Evolutionary conservation across 176 grass and related monocot species (phyloP).

Genomic region (Cocos nucifera): DNA sequence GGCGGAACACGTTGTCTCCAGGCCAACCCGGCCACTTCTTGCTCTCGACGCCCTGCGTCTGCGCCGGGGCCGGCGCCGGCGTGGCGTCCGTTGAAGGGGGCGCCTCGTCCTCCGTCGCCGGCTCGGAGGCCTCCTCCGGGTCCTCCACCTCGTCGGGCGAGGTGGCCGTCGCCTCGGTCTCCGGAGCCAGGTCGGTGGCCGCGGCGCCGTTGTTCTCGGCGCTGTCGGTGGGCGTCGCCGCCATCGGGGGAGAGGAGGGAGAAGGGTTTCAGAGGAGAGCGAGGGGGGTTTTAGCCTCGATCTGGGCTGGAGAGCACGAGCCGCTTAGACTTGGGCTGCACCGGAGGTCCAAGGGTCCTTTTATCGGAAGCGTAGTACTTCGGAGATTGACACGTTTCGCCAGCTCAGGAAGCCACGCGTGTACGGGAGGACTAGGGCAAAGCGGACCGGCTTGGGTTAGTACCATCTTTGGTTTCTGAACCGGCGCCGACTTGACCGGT

Average conservation of each 20-base stretch:
- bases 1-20: constrained; percentile 67
- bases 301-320: too few relatives aligned
- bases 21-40: constrained; percentile 97
- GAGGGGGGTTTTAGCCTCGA: too few relatives aligned
- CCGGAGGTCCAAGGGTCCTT: too few relatives aligned
- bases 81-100: background rate
- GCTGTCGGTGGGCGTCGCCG: background rate
- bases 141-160: constrained; percentile 12
- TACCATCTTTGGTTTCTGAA: too few relatives aligned
- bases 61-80: constrained; percentile 8
- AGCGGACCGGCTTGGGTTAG: too few relatives aligned
- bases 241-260: background rate
- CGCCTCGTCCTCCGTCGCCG: background rate
- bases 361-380: too few relatives aligned
- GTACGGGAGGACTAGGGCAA: too few relatives aligned
- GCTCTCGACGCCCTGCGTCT: constrained; percentile 10
- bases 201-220: background rate
- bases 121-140: background rate
- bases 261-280: too few relatives aligned
- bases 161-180: constrained; percentile 20
- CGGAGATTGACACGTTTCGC: too few relatives aligned
- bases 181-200: constrained; percentile 17
- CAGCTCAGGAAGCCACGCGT: too few relatives aligned
- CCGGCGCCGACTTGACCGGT: too few relatives aligned
- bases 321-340: too few relatives aligned